Evolutionary conservation across 306 rosid genomes (phyloP).

Genomic region (Pterocarpus macrocarpus): DNA sequence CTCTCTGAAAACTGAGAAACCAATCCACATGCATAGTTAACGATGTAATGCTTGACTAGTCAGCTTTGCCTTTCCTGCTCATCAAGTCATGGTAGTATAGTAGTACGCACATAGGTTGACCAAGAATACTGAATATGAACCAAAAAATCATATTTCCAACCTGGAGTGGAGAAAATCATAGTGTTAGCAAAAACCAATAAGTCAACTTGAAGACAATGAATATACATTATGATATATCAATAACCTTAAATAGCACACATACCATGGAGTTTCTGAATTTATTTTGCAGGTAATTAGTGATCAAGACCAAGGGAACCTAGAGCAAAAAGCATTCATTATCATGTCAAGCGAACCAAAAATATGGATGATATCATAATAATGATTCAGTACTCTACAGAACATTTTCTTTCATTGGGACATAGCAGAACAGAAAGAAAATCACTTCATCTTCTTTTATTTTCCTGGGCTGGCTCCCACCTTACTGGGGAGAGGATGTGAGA

Average conservation of each 20-base stretch:
- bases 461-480: not conserved
- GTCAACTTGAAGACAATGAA: conserved; percentile 30
- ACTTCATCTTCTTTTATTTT: not conserved
- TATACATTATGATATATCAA: conserved; percentile 3
- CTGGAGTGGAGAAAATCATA: conserved; percentile 50
- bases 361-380: conserved; percentile 9
- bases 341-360: conserved; percentile 39
- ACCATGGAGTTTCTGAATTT: conserved; percentile 91
- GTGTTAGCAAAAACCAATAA: conserved; percentile 4
- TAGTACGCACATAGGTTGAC: conserved; percentile 96
- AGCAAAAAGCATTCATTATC: conserved; percentile 31
- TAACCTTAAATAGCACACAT: conserved; percentile 46
- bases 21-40: conserved; percentile 17
- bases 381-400: conserved; percentile 1
- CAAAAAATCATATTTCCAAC: conserved; percentile 96
- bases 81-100: conserved; percentile 93
- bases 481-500: not conserved
- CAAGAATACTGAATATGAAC: conserved; percentile 88
- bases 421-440: conserved; percentile 3
- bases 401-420: conserved; percentile 6
- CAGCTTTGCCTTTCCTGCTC: conserved; percentile 67
- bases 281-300: conserved; percentile 82
- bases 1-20: conserved; percentile 31
- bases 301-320: conserved; percentile 84
- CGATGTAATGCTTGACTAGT: conserved; percentile 37